phyloP scores from a whole-genome alignment of 495 filamentous ascomycete species.

The Massariosphaeria phaeospora region DNA sequence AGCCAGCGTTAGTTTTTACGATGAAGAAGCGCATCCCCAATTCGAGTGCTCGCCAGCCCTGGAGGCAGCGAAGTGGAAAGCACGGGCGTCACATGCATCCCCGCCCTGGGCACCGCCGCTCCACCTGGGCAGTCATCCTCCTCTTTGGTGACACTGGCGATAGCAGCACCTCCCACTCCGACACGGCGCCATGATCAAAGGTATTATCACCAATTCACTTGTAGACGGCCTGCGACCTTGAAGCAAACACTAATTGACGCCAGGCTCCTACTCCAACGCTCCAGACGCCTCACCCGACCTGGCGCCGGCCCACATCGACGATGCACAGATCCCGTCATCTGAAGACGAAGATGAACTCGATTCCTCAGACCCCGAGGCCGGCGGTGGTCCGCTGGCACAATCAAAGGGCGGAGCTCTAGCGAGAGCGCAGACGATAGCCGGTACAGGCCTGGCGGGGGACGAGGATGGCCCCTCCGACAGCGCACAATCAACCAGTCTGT shows the following conservation, averaged over 20 bases:
- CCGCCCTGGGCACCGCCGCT: neutral
- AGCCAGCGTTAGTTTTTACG: too few relatives aligned
- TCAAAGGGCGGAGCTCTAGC: neutral
- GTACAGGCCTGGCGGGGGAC: constrained; percentile 20
- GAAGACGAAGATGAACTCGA: constrained; percentile 25
- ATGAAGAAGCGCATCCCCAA: neutral
- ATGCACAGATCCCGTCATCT: constrained; percentile 24
- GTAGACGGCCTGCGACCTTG: neutral
- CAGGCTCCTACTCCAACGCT: constrained; percentile 16
- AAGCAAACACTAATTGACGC: neutral
- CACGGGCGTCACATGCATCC: neutral
- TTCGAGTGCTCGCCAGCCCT: neutral
- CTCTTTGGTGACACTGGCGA: neutral
- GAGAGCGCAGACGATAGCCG: constrained; percentile 2
- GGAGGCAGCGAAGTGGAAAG: neutral
- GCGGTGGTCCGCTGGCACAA: constrained; percentile 4
- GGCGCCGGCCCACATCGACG: constrained; percentile 11
- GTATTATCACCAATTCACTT: neutral
- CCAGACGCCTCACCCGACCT: constrained; percentile 28
- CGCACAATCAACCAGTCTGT: constrained; percentile 50
- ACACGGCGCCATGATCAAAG: constrained; percentile 21
- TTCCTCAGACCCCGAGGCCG: constrained; percentile 14
- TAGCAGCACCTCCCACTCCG: neutral
- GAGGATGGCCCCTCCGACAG: constrained; percentile 26
- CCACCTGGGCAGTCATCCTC: constrained; percentile 7